phyloP scores from a whole-genome alignment of 768 basidiomycete genomes.

The Suillus tomentosus region DNA sequence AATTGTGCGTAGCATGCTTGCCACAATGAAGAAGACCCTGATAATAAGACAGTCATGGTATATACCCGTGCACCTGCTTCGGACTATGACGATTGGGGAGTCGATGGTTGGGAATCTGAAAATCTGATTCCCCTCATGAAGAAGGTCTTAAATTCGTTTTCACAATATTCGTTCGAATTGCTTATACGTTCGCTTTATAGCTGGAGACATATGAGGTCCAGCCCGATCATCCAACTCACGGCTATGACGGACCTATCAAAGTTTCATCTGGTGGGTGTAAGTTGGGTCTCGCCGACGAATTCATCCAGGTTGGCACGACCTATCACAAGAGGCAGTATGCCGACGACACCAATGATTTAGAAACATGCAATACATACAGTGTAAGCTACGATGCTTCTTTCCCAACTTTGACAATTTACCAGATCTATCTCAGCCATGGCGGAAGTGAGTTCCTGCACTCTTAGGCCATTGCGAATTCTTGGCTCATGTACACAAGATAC shows the following conservation, averaged over 20 bases:
- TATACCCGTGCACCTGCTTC: background rate
- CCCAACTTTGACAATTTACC: background rate
- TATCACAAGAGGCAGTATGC: background rate
- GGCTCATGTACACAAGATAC: constrained; percentile 41
- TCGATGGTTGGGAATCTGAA: constrained; percentile 29
- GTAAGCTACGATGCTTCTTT: background rate
- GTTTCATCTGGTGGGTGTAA: background rate
- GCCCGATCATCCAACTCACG: background rate
- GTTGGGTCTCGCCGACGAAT: background rate
- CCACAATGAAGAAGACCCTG: background rate
- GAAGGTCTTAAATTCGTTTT: background rate
- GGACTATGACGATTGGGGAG: constrained; percentile 26
- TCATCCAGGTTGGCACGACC: background rate
- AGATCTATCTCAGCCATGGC: constrained; percentile 45
- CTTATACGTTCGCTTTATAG: background rate
- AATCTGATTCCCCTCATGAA: background rate
- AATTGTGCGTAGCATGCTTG: background rate
- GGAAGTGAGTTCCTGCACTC: constrained; percentile 42
- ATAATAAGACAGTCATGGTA: background rate
- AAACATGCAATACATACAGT: background rate
- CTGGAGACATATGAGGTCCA: background rate
- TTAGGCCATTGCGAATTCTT: no score
- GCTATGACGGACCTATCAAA: background rate
- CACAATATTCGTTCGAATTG: background rate
- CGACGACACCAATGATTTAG: background rate